Base-by-base conservation (phyloP, 2,329 filamentous ascomycete genomes). In the Pestalotiopsis sp. region DNA sequence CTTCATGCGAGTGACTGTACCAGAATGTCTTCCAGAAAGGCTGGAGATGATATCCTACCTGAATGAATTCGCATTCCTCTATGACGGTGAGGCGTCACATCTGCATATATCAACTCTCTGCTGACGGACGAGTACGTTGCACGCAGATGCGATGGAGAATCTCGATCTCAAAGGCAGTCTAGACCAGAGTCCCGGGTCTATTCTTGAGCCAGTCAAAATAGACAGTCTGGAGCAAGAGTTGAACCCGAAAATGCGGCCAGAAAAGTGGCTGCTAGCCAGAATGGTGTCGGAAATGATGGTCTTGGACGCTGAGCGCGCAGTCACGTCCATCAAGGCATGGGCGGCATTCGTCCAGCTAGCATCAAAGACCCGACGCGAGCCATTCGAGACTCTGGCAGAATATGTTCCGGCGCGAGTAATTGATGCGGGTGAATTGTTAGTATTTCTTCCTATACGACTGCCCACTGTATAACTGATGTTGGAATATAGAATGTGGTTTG, bases 61-160 rank as follows among this genome's bases (percentile, higher is more conserved):
- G 1, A 80, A 81, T 49, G 82, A 83, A 68, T 82, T 79, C 70
- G 80, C 77, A 1, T 82, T 83, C 67, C 72, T 83, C 7, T 76
- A 82, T 70, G 81, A 83, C 70, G 75, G 23, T 23, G 3, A 2
- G 23, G 23, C 23, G 23, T 23, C 23, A 23, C 23, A 23, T 3
- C 23, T 23, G 23, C 23, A 23, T 23, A 23, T 23, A 23, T 23
- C 23, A 23, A 23, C 23, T 23, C 23, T 23, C 23, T 23, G 23
- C 23, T 23, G 23, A 23, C 23, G 23, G 23, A 23, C 23, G 23
- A 23, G 23, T 23, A 23, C 23, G 23, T 23, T 23, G 23, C 23
- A 23, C 23, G 23, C 23, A 23, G 23, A 72, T 70, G 25, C 13
- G 23, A 59, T 59, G 57, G 57, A 59, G 23, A 59, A 59, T 14